Percentiles rank a stretch among this genome's conserved stretches.
Conservation (phyloP, 2,329 filamentous ascomycete genomes). For the Aspergillus sp. region DNA sequence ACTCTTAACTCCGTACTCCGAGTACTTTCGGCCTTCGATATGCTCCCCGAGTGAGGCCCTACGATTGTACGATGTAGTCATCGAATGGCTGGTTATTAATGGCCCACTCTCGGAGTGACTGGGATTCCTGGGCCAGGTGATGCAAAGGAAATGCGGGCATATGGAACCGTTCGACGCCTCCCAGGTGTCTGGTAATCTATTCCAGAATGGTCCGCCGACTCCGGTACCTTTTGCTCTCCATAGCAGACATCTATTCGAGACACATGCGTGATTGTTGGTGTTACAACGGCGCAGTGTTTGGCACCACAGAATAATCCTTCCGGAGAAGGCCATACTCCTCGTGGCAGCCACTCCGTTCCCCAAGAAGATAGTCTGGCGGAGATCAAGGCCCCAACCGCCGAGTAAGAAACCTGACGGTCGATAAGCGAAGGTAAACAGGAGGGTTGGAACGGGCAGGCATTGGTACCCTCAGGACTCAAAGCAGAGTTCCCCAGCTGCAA, state of each 20-base stretch:
- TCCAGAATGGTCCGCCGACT: neutral
- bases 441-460: neutral
- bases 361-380: neutral
- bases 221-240: neutral
- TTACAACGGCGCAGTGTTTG: neutral
- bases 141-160: slow-evolving; percentile 2
- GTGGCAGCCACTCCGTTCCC: slow-evolving; percentile 1
- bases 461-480: neutral
- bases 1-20: neutral
- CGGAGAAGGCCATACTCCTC: neutral
- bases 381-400: neutral
- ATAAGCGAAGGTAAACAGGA: neutral
- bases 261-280: neutral
- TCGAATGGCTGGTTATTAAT: neutral
- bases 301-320: neutral
- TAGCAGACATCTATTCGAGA: neutral
- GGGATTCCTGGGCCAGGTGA: slow-evolving; percentile 3
- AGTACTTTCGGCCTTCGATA: neutral
- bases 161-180: slow-evolving; percentile 1
- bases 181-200: slow-evolving; percentile 7
- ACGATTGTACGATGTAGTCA: neutral
- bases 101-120: neutral
- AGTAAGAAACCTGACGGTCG: neutral
- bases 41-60: too few relatives aligned
- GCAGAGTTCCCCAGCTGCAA: neutral